A percentile compares a stretch with the other conserved stretches of the same genome.
Conservation (phyloP, 2,329 filamentous ascomycete species). For the Plectosphaerella cucumerina region DNA sequence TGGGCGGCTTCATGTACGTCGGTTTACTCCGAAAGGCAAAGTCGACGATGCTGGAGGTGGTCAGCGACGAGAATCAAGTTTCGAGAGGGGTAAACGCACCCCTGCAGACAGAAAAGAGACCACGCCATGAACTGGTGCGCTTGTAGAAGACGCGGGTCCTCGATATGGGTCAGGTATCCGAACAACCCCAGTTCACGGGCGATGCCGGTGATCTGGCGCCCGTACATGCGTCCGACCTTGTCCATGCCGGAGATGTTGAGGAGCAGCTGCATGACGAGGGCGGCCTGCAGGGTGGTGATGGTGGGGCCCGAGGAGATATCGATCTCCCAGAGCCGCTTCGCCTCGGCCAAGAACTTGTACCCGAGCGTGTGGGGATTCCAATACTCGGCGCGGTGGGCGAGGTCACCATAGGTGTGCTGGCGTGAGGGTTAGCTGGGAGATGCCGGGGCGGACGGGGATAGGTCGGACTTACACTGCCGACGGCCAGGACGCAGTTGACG, state of each 20-base stretch:
- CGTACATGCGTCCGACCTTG: slow-evolving; percentile 29
- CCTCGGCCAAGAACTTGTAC: slow-evolving; percentile 33
- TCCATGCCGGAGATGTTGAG: slow-evolving; percentile 30
- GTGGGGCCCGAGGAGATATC: slow-evolving; percentile 17
- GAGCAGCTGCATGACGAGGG: slow-evolving; percentile 24
- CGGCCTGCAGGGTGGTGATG: slow-evolving; percentile 32
- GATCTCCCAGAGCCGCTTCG: slow-evolving; percentile 32
- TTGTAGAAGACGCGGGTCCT: too few relatives aligned
- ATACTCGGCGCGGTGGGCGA: slow-evolving; percentile 25
- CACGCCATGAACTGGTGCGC: slow-evolving; percentile 23
- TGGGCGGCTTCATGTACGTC: slow-evolving; percentile 16
- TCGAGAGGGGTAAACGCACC: slow-evolving; percentile 13
- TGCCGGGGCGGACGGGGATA: neutral
- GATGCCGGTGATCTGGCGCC: slow-evolving; percentile 24
- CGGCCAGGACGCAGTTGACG: slow-evolving; percentile 21
- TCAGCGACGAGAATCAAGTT: too few relatives aligned
- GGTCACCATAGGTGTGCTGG: slow-evolving; percentile 23
- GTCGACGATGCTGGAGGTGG: too few relatives aligned
- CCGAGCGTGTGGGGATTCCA: slow-evolving; percentile 28
- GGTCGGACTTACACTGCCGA: slow-evolving; percentile 19
- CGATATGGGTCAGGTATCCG: neutral
- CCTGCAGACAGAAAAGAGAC: slow-evolving; percentile 29
- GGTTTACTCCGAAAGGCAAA: too few relatives aligned
- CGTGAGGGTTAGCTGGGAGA: slow-evolving; percentile 2
- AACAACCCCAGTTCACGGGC: slow-evolving; percentile 28